Evolutionary conservation across 2,329 filamentous ascomycete species (phyloP).

Genomic region (Cladophialophora chaetospira): DNA sequence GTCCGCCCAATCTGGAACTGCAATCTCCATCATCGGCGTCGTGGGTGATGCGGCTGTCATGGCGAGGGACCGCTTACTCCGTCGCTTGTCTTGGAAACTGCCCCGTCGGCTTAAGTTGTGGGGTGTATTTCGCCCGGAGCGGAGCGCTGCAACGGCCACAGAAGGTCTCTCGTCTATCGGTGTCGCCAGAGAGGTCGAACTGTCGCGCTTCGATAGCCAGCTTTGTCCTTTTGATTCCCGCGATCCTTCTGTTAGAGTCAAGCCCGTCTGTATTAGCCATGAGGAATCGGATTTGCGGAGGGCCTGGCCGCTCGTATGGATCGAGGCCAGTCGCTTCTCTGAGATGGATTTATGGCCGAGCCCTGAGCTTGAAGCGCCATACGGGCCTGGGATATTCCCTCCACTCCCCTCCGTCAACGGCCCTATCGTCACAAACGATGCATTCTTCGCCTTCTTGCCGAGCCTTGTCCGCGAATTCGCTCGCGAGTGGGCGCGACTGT

Average conservation of each 20-base stretch:
- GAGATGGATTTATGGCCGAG: slow-evolving; percentile 23
- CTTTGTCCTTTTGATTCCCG: slow-evolving; percentile 64
- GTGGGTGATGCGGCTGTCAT: slow-evolving; percentile 38
- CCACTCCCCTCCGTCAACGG: slow-evolving; percentile 4
- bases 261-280: slow-evolving; percentile 62
- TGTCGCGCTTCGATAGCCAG: slow-evolving; percentile 60
- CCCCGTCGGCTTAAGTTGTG: slow-evolving; percentile 31
- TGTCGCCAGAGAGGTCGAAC: slow-evolving; percentile 52
- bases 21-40: slow-evolving; percentile 20
- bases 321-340: not conserved
- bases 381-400: slow-evolving; percentile 6
- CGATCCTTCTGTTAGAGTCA: slow-evolving; percentile 58
- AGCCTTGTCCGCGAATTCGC: slow-evolving; percentile 28
- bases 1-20: slow-evolving; percentile 33
- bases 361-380: slow-evolving; percentile 27
- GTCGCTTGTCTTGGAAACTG: slow-evolving; percentile 31
- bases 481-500: slow-evolving; percentile 18
- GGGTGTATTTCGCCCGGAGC: slow-evolving; percentile 28
- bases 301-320: not conserved
- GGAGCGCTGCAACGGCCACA: not conserved
- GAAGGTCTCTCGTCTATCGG: slow-evolving; percentile 30
- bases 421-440: slow-evolving; percentile 25
- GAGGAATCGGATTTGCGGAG: slow-evolving; percentile 23
- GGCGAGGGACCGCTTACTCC: slow-evolving; percentile 40
- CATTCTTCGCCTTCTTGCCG: slow-evolving; percentile 23